Conservation (phyloP, 495 filamentous ascomycete species). For the Penicillium cosmopolitanum region DNA sequence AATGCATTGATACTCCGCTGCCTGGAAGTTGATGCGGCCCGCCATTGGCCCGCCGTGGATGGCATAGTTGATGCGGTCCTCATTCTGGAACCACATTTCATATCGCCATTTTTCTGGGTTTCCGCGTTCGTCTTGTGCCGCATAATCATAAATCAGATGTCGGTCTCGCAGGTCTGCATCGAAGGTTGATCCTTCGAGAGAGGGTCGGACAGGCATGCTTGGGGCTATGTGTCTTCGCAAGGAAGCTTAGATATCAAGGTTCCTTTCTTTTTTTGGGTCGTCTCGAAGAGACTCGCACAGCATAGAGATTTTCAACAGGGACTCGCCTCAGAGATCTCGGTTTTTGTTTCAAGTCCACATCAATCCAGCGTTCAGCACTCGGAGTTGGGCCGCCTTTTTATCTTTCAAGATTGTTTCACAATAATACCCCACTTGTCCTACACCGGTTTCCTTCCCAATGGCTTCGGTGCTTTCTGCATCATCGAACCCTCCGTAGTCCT, state of each 20-base stretch:
- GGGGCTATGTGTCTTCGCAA: background rate
- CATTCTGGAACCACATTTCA: slow-evolving; percentile 49
- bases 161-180: slow-evolving; percentile 40
- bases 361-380: background rate
- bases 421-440: background rate
- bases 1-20: slow-evolving; percentile 45
- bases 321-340: background rate
- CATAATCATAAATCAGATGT: slow-evolving; percentile 48
- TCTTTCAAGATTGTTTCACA: background rate
- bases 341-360: background rate
- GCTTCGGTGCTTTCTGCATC: background rate
- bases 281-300: background rate
- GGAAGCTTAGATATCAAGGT: background rate
- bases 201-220: slow-evolving; percentile 35
- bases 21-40: slow-evolving; percentile 41
- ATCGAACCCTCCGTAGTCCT: background rate
- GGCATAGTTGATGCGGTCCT: slow-evolving; percentile 44
- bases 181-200: slow-evolving; percentile 31
- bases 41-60: slow-evolving; percentile 49
- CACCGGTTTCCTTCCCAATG: background rate
- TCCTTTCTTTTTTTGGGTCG: background rate
- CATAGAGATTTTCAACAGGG: background rate
- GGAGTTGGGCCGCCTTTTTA: slow-evolving; percentile 1
- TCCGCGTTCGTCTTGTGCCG: slow-evolving; percentile 30
- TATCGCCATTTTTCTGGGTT: slow-evolving; percentile 48